Percentiles rank a stretch among this genome's conserved stretches.
phyloP scores from a whole-genome alignment of 345 rosid species.

The Eucalyptus lansdowneana region DNA sequence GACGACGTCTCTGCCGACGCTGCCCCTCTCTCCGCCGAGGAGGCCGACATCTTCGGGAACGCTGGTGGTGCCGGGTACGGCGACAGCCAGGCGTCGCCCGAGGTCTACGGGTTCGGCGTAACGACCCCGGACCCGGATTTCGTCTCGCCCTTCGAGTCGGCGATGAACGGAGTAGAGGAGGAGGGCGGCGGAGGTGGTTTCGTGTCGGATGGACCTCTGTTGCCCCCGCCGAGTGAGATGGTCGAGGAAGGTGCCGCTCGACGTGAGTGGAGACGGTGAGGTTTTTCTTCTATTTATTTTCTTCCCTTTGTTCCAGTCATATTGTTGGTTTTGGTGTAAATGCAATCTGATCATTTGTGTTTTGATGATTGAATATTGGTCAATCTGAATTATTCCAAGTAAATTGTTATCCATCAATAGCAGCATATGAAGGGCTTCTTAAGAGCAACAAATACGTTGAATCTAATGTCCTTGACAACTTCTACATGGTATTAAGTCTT shows the following conservation, averaged over 20 bases:
- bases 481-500: background rate
- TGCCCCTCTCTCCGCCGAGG: background rate
- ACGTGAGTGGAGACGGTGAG: constrained; percentile 83
- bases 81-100: constrained; percentile 19
- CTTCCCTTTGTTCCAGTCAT: accelerated
- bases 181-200: constrained; percentile 15
- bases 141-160: constrained; percentile 24
- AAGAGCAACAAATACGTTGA: no score
- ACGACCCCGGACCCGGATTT: constrained; percentile 24
- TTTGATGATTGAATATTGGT: background rate
- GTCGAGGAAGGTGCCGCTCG: constrained; percentile 51
- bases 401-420: background rate
- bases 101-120: constrained; percentile 27
- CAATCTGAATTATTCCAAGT: background rate
- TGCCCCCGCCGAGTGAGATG: constrained; percentile 61
- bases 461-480: background rate
- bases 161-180: background rate
- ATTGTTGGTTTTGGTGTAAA: background rate
- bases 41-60: background rate
- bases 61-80: constrained; percentile 3
- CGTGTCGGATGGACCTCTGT: constrained; percentile 29
- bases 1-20: constrained; percentile 7
- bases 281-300: background rate
- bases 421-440: background rate
- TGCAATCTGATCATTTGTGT: background rate